Evolutionary conservation across 2,329 filamentous ascomycete genomes (phyloP).

Genomic region (Trichoderma asperellum): DNA sequence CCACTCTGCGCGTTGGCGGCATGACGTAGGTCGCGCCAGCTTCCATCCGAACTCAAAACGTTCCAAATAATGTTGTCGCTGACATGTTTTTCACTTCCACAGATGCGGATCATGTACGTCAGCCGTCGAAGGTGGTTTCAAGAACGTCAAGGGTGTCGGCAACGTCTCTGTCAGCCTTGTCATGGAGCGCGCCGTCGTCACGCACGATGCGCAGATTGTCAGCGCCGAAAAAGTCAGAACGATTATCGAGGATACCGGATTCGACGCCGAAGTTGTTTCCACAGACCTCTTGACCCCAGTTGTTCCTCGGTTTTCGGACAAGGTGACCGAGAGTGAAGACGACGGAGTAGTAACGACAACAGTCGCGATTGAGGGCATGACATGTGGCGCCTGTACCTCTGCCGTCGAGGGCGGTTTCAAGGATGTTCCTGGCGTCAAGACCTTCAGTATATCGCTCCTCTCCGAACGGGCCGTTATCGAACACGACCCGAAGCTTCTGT

Average conservation of each 20-base stretch:
- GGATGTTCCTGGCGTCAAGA: slow-evolving; percentile 70
- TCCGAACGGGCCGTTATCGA: slow-evolving; percentile 85
- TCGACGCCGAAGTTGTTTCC: slow-evolving; percentile 86
- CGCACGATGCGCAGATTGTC: slow-evolving; percentile 79
- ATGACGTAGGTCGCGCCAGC: slow-evolving; percentile 66
- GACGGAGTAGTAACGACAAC: slow-evolving; percentile 67
- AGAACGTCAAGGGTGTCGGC: slow-evolving; percentile 76
- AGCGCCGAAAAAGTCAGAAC: slow-evolving; percentile 77
- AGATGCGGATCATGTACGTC: slow-evolving; percentile 93
- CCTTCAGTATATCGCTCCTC: slow-evolving; percentile 80
- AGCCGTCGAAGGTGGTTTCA: slow-evolving; percentile 90
- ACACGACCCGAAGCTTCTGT: slow-evolving; percentile 66
- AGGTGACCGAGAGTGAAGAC: slow-evolving; percentile 44
- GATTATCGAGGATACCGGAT: slow-evolving; percentile 88
- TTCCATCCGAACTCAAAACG: background rate
- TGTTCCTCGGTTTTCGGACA: slow-evolving; percentile 44
- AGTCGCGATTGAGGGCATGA: slow-evolving; percentile 84
- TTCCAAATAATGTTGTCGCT: slow-evolving; percentile 33
- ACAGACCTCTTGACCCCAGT: slow-evolving; percentile 70
- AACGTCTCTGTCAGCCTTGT: slow-evolving; percentile 90
- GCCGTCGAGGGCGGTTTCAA: slow-evolving; percentile 82
- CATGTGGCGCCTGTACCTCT: slow-evolving; percentile 86
- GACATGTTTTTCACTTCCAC: slow-evolving; percentile 50
- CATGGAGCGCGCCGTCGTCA: slow-evolving; percentile 92
- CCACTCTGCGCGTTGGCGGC: slow-evolving; percentile 86